These are phyloP conservation scores for Orbilia ellipsospora DNA, from an alignment of 2,329 filamentous ascomycete genomes.

Conservation along the genomic window DNA sequence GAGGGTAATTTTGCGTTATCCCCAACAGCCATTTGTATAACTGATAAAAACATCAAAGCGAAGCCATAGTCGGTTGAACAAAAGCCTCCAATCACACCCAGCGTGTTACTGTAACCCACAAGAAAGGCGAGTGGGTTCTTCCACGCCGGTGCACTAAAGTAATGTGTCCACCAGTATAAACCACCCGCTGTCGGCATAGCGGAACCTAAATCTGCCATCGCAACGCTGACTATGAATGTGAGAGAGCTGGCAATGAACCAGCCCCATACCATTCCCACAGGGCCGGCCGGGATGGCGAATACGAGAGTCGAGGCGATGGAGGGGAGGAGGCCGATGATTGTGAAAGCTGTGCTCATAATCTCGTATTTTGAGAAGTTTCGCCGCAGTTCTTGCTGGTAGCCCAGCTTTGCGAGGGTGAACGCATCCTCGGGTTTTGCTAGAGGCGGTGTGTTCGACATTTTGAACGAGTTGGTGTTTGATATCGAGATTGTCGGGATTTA, in stretches of 20 bases:
- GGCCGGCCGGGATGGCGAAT: constrained; percentile 71
- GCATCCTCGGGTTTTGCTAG: constrained; percentile 49
- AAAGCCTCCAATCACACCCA: constrained; percentile 68
- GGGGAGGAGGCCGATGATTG: constrained; percentile 70
- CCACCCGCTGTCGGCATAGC: constrained; percentile 62
- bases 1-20: constrained; percentile 66
- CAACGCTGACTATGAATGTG: constrained; percentile 71
- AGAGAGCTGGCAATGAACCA: constrained; percentile 70
- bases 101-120: constrained; percentile 46
- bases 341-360: constrained; percentile 71
- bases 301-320: constrained; percentile 71
- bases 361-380: constrained; percentile 72
- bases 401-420: constrained; percentile 39
- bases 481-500: neutral
- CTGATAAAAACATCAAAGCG: constrained; percentile 70
- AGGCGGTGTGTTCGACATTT: constrained; percentile 22
- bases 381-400: constrained; percentile 69
- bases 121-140: constrained; percentile 66
- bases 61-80: constrained; percentile 72
- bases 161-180: constrained; percentile 71
- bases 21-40: constrained; percentile 64
- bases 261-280: constrained; percentile 72
- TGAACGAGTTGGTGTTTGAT: neutral
- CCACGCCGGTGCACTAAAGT: constrained; percentile 68
- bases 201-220: constrained; percentile 66